phyloP scores from a whole-genome alignment of 345 rosid species.

The Corchorus olitorius region DNA sequence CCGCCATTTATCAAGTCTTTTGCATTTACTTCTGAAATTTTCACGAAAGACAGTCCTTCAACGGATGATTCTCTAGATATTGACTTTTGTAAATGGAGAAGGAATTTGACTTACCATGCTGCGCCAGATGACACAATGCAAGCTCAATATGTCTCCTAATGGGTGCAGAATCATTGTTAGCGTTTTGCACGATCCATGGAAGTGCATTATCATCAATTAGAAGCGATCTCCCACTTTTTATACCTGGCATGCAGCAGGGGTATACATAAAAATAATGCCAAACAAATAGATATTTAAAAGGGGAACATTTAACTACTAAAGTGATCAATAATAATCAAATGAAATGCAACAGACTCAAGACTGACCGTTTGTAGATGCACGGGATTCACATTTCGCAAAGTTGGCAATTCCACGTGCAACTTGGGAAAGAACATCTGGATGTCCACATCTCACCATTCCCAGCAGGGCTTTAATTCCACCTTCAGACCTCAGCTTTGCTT shows the following conservation, averaged over 20 bases:
- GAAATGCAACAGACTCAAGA: conserved; percentile 8
- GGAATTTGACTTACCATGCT: conserved; percentile 63
- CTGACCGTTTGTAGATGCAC: conserved; percentile 80
- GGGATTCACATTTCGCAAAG: conserved; percentile 98
- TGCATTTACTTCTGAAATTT: conserved; percentile 81
- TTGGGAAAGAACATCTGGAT: conserved; percentile 97
- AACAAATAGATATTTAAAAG: neutral
- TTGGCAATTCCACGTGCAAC: conserved; percentile 98
- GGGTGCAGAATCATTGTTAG: conserved; percentile 82
- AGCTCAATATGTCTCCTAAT: conserved; percentile 98
- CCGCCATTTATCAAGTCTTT: conserved; percentile 92
- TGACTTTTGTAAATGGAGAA: neutral
- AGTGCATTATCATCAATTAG: conserved; percentile 92
- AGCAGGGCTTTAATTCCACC: conserved; percentile 96
- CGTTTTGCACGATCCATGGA: conserved; percentile 97
- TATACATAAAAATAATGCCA: conserved; percentile 8
- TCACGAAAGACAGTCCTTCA: neutral
- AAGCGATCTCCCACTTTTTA: conserved; percentile 74
- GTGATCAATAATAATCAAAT: conserved; percentile 9
- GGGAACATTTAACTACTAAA: neutral
- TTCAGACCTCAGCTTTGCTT: conserved; percentile 78
- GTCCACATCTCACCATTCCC: conserved; percentile 93
- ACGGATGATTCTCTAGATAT: neutral
- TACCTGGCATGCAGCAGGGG: conserved; percentile 43
- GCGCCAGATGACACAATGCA: conserved; percentile 95